Evolutionary conservation across 2,329 filamentous ascomycete species (phyloP).

Genomic region (Phaeosphaeriaceae sp.): DNA sequence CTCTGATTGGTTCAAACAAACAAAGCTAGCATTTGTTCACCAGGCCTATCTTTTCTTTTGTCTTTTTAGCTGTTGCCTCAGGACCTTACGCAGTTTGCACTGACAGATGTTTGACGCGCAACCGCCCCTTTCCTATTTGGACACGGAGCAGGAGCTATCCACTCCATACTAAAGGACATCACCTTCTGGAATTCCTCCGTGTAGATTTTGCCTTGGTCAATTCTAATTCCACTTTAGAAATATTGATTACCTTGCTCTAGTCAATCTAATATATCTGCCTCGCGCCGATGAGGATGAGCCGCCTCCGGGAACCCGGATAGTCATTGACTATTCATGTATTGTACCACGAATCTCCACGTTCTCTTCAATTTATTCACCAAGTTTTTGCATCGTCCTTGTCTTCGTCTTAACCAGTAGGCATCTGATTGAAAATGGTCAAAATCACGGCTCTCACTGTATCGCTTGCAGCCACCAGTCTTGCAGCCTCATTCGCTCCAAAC

Average conservation of each 20-base stretch:
- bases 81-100: neutral
- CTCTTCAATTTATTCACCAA: constrained; percentile 5
- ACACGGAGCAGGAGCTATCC: constrained; percentile 11
- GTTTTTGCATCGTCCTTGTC: neutral
- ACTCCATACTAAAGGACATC: neutral
- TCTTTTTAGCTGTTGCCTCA: neutral
- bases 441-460: constrained; percentile 28
- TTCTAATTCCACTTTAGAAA: constrained; percentile 23
- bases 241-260: constrained; percentile 23
- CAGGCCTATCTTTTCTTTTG: no score
- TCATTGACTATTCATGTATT: neutral
- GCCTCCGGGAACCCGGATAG: constrained; percentile 17
- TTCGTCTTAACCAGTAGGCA: neutral
- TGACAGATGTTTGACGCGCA: neutral
- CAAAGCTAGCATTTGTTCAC: no score
- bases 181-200: constrained; percentile 27
- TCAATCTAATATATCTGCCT: constrained; percentile 37
- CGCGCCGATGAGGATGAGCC: constrained; percentile 19
- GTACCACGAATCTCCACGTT: constrained; percentile 6
- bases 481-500: constrained; percentile 21
- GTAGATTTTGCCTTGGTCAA: constrained; percentile 9
- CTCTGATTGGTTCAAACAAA: no score
- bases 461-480: constrained; percentile 26
- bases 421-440: constrained; percentile 26
- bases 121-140: constrained; percentile 11